Evolutionary conservation across 257 asterid species (phyloP), one percentile per base, ranked within the genome.

Genomic region (Nicotiana benthamiana): DNA sequence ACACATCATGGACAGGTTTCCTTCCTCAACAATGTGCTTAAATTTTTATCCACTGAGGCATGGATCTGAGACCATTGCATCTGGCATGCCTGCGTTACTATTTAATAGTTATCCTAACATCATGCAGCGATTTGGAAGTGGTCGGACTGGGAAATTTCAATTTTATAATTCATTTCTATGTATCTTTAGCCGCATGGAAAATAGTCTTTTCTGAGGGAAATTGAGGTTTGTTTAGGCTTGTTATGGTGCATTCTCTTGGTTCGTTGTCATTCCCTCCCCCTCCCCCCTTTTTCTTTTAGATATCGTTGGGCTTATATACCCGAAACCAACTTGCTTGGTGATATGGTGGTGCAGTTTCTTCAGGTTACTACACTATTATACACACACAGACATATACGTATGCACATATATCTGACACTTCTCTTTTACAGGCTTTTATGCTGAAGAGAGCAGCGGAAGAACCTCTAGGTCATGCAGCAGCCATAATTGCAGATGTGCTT

Each of bases 401-500:
- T 27, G 0, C 75, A 66, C 53, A 18, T 3, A 18, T 4, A 40
- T 70, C 59, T 70, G 24, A 70, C 59, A 22, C 32, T 22, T 13
- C 6, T 43, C 34, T 43, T 70, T 66, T 30, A 40, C 87, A 95
- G 99, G 99, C 99, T 5, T 95, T 95, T 83, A 93, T 95, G 99
- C 87, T 95, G 83, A 95, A 89, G 91, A 93, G 98, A 89, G 98
- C 99, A 65, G 95, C 96, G 59, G 99, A 93, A 84, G 98, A 93
- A 83, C 98, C 99, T 79, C 98, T 95, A 28, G 99, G 98, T 54
- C 99, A 95, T 79, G 99, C 99, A 54, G 93, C 99, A 77, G 96
- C 99, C 79, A 91, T 95, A 80, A 89, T 95, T 51, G 86, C 97
- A 2, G 97, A 95, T 76, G 97, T 95, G 53, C 95, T 95, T 26